These are phyloP conservation scores for Solanum paucissectum DNA, from an alignment of 257 asterid species.

Conservation along the genomic window DNA sequence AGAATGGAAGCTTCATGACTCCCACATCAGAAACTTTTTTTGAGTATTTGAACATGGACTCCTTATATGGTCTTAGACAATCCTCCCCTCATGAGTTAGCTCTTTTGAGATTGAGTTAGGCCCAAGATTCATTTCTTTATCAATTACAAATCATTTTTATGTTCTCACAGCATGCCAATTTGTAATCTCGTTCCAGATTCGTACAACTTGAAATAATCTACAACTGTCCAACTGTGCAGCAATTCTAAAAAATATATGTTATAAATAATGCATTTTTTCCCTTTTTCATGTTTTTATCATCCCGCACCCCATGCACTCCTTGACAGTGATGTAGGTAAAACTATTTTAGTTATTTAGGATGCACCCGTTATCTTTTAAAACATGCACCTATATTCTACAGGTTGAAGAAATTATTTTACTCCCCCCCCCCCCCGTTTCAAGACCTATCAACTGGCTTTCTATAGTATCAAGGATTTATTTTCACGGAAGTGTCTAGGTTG, in stretches of 20 bases:
- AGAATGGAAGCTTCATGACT: neutral
- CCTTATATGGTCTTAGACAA: neutral
- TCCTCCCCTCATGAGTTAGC: neutral
- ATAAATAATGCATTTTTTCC: neutral
- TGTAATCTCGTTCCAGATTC: neutral
- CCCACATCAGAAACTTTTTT: conserved; percentile 5
- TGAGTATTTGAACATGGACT: neutral
- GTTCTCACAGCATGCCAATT: neutral
- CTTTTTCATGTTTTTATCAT: neutral
- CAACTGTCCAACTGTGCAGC: neutral
- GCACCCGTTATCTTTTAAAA: neutral
- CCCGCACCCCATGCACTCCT: neutral
- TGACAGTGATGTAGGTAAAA: neutral
- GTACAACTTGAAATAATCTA: neutral
- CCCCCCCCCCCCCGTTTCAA: conserved; percentile 37
- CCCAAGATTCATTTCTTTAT: neutral
- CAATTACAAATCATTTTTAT: neutral
- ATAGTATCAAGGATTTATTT: neutral
- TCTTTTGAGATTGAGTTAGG: neutral
- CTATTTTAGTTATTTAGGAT: neutral
- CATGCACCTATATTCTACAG: neutral
- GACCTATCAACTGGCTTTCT: conserved; percentile 6
- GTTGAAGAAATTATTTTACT: neutral
- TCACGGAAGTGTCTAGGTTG: neutral
- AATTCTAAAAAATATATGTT: neutral